A percentile compares a stretch with the other conserved stretches of the same genome.
Conservation (phyloP, 2,329 filamentous ascomycete species). For the Aureobasidium sp. region DNA sequence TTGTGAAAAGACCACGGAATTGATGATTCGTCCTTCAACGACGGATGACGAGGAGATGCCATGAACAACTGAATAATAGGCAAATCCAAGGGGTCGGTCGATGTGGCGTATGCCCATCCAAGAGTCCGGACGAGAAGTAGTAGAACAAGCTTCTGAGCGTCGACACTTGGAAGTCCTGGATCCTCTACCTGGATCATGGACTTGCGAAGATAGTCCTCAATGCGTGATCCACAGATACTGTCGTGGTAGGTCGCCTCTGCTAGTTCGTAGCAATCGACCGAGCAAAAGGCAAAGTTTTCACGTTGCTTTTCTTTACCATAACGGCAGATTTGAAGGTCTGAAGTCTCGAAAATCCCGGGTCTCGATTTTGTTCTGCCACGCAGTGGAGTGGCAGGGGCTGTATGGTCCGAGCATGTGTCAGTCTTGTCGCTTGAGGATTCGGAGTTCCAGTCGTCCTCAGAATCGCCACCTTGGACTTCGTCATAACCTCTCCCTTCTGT, state of each 20-base stretch:
- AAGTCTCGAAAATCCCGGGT: slow-evolving; percentile 1
- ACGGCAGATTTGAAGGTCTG: slow-evolving; percentile 10
- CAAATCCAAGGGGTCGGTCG: slow-evolving; percentile 13
- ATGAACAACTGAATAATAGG: slow-evolving; percentile 6
- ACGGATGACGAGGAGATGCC: not conserved
- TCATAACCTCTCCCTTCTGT: not conserved
- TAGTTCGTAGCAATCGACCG: slow-evolving; percentile 6
- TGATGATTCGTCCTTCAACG: not conserved
- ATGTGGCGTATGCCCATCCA: not conserved
- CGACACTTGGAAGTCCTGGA: not conserved
- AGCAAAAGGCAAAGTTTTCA: slow-evolving; percentile 14
- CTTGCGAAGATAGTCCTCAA: slow-evolving; percentile 7
- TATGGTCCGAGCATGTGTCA: not conserved
- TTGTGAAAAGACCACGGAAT: slow-evolving; percentile 18
- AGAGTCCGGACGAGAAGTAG: slow-evolving; percentile 16
- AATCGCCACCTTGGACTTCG: not conserved
- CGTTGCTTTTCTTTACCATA: not conserved
- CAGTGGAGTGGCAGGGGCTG: not conserved
- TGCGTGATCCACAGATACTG: not conserved
- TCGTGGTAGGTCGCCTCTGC: slow-evolving; percentile 7
- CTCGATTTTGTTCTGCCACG: not conserved
- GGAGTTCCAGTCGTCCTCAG: not conserved
- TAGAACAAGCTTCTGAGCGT: not conserved
- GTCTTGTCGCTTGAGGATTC: not conserved
- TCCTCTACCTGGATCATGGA: not conserved